phyloP scores from a whole-genome alignment of 352 stramenopile species.

The Phytophthora colocasiae region DNA sequence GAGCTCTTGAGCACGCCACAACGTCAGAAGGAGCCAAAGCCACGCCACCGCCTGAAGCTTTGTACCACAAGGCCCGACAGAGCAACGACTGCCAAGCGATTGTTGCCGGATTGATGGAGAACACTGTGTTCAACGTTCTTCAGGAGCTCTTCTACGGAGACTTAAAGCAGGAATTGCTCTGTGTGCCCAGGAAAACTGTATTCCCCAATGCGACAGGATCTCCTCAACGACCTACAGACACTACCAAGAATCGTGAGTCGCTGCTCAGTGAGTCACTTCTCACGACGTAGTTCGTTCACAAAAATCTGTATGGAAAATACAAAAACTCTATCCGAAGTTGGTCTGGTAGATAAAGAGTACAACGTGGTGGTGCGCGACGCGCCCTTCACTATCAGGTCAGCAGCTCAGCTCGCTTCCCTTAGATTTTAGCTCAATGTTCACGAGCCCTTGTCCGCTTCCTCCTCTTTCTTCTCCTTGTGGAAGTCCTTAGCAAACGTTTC shows the following conservation, averaged over 20 bases:
- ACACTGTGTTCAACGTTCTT: constrained; percentile 83
- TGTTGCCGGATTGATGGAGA: constrained; percentile 68
- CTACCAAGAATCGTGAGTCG: constrained; percentile 21
- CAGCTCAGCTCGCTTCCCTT: constrained; percentile 32
- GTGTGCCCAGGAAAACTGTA: constrained; percentile 64
- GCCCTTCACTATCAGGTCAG: constrained; percentile 37
- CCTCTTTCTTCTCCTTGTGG: constrained; percentile 55
- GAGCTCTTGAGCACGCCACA: constrained; percentile 29
- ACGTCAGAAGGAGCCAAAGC: constrained; percentile 13
- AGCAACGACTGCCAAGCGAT: constrained; percentile 77
- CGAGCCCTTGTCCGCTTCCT: constrained; percentile 31
- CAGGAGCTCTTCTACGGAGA: constrained; percentile 87
- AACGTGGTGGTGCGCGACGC: constrained; percentile 32
- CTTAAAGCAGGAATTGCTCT: constrained; percentile 70
- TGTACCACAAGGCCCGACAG: constrained; percentile 42
- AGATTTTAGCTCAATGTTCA: constrained; percentile 13
- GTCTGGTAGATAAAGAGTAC: constrained; percentile 47
- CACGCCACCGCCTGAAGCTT: constrained; percentile 7
- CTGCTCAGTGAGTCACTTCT: constrained; percentile 14
- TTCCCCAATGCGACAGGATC: constrained; percentile 38
- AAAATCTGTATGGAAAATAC: constrained; percentile 22
- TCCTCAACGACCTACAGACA: constrained; percentile 6
- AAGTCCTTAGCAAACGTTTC: constrained; percentile 99
- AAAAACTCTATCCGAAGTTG: constrained; percentile 35
- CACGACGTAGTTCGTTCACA: constrained; percentile 20